phyloP scores from a whole-genome alignment of 2,329 filamentous ascomycete species.

The Pseudogymnoascus sp. region DNA sequence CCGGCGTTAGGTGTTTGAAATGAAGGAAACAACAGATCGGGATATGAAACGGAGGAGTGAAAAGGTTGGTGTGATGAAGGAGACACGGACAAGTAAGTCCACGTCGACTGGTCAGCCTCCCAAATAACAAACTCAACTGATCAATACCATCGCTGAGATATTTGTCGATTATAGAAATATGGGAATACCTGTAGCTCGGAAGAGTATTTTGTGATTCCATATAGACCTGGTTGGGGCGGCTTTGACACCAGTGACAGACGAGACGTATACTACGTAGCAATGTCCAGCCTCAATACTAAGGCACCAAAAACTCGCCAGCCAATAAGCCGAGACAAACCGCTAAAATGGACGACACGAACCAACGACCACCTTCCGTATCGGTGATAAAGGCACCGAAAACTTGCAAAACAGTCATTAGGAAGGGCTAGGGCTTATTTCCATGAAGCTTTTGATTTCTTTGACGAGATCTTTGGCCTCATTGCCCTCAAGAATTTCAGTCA shows the following conservation, averaged over 20 bases:
- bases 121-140: not conserved
- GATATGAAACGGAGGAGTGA: not conserved
- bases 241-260: not conserved
- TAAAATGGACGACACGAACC: not conserved
- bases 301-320: not conserved
- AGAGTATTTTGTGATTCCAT: not conserved
- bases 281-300: not conserved
- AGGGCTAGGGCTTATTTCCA: not conserved
- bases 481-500: not conserved
- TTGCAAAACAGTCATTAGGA: not conserved
- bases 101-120: not conserved
- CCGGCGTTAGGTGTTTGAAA: not conserved
- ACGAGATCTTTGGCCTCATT: conserved; percentile 6
- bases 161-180: not conserved
- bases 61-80: not conserved
- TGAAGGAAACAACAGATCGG: not conserved
- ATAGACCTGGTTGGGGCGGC: not conserved
- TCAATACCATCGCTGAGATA: not conserved
- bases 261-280: not conserved
- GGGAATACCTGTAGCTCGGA: not conserved
- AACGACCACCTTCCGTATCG: conserved; percentile 6
- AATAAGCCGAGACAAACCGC: conserved; percentile 1
- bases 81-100: not conserved
- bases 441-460: conserved; percentile 8
- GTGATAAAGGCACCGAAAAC: not conserved